These are phyloP conservation scores for Besnoitia besnoiti DNA, from an alignment of 169 alveolate species.

Conservation along the genomic window DNA sequence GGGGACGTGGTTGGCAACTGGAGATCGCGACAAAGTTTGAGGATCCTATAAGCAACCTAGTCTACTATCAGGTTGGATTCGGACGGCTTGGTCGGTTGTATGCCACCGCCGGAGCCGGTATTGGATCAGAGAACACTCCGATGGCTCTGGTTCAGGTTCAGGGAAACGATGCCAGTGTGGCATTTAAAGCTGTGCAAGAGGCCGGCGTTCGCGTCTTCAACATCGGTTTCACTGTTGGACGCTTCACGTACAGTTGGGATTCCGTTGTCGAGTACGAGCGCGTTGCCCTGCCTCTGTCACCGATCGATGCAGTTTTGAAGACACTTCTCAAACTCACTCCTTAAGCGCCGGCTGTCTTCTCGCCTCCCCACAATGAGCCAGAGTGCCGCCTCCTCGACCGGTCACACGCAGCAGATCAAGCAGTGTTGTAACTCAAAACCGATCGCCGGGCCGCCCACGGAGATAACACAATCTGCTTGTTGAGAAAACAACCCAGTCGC, in stretches of 20 bases:
- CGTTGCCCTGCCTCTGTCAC: constrained; percentile 37
- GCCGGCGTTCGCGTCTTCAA: constrained; percentile 36
- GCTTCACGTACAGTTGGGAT: constrained; percentile 65
- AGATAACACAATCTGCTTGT: no score
- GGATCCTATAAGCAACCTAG: constrained; percentile 3
- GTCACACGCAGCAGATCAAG: no score
- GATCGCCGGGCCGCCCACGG: no score
- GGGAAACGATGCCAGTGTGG: constrained; percentile 30
- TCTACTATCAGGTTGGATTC: constrained; percentile 45
- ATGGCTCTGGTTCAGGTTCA: constrained; percentile 42
- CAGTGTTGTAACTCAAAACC: no score
- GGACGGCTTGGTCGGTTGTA: constrained; percentile 54
- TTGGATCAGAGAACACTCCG: constrained; percentile 46
- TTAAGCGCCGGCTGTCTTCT: no score
- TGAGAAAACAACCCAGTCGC: no score
- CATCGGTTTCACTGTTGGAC: constrained; percentile 44
- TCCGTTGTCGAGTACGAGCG: constrained; percentile 17
- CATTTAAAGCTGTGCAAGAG: constrained; percentile 47
- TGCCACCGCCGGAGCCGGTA: constrained; percentile 48
- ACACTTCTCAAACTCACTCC: constrained; percentile 22
- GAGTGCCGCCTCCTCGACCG: no score
- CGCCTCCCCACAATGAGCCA: no score
- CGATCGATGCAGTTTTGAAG: neutral
- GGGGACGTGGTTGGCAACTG: constrained; percentile 66
- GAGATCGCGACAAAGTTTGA: constrained; percentile 24